Evolutionary conservation across 306 rosid genomes (phyloP), one percentile per base, ranked within the genome.

Genomic region (Lablab purpureus): DNA sequence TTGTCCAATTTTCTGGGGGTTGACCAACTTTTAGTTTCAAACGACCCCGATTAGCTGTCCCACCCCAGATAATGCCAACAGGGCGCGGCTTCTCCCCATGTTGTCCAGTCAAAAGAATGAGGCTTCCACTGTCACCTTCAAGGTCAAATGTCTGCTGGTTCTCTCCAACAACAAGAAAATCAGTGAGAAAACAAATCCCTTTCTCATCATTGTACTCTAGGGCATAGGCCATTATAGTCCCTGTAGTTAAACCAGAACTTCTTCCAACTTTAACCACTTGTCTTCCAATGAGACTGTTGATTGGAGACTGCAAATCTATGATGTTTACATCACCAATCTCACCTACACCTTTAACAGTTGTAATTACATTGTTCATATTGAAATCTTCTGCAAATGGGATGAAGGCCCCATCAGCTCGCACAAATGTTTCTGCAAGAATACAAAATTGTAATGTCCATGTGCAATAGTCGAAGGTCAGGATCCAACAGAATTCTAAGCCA

Each of bases 91-190:
- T 91, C 88, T 91, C 93, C 71, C 89, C 84, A 81, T 89, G 88
- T 74, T 86, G 86, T 89, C 94, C 88, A 22, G 91, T 89, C 82
- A 96, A 85, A 73, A 96, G 91, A 81, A 96, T 96, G 84, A 96
- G 99, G 73, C 99, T 96, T 79, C 99, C 99, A 81, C 99, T 96
- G 67, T 96, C 99, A 60, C 99, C 99, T 87, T 95, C 99, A 77
- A 95, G 98, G 80, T 95, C 99, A 88, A 95, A 95, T 6, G 96
- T 93, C 90, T 95, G 94, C 83, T 87, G 98, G 85, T 95, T 91
- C 89, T 95, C 98, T 21, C 99, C 99, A 71, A 96, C 97, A 75
- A 96, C 99, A 71, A 96, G 97, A 96, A 96, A 93, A 86, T 96
- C 99, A 0, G 99, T 96, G 78, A 96, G 90, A 90, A 93, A 96